phyloP scores from a whole-genome alignment of 129 eudicot genomes.

The Flaveria trinervia region DNA sequence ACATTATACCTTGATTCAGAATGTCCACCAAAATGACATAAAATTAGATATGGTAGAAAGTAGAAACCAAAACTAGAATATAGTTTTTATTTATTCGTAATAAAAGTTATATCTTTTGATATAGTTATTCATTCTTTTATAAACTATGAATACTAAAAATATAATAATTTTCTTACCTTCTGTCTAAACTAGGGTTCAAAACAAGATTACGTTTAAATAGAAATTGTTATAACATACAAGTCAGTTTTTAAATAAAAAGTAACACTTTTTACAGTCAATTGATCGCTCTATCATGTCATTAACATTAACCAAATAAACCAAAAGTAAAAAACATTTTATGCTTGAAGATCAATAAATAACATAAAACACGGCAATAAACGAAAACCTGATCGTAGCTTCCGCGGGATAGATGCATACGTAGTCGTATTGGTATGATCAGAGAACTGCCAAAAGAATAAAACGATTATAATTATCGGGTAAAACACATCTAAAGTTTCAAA shows the following conservation, averaged over 20 bases:
- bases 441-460: slow-evolving; percentile 37
- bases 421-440: slow-evolving; percentile 37
- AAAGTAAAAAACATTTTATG: neutral
- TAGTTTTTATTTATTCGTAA: neutral
- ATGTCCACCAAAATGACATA: neutral
- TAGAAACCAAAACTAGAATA: neutral
- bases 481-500: too few species aligned
- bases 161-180: too few species aligned
- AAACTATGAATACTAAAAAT: too few species aligned
- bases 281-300: neutral
- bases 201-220: too few species aligned
- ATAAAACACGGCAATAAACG: neutral
- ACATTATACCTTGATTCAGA: neutral
- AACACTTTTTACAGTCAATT: neutral
- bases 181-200: too few species aligned
- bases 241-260: neutral
- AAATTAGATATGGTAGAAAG: too few species aligned
- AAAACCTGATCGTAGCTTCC: slow-evolving; percentile 70
- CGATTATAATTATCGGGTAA: neutral
- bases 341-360: neutral
- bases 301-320: neutral
- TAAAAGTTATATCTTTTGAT: too few species aligned
- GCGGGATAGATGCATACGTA: slow-evolving; percentile 49
- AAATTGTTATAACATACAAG: neutral
- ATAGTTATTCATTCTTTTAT: neutral